These are phyloP conservation scores for Fusarium chaquense DNA, from an alignment of 2,329 filamentous ascomycete species.

Conservation along the genomic window DNA sequence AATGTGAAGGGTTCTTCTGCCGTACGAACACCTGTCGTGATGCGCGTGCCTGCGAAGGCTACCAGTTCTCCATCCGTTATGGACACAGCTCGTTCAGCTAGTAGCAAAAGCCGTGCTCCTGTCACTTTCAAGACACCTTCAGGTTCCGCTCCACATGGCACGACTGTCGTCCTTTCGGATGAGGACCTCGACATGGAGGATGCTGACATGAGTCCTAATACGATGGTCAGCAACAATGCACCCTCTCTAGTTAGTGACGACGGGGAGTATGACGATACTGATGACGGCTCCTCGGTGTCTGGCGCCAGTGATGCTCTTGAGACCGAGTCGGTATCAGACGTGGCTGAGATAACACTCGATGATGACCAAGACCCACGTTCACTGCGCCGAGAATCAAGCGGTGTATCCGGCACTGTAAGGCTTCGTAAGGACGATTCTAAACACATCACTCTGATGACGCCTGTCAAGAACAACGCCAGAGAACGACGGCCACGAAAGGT, in stretches of 20 bases:
- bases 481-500: constrained; percentile 49
- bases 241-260: constrained; percentile 85
- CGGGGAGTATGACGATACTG: constrained; percentile 80
- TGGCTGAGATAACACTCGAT: constrained; percentile 72
- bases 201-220: constrained; percentile 75
- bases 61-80: constrained; percentile 63
- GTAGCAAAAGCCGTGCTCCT: constrained; percentile 66
- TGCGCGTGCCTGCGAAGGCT: constrained; percentile 70
- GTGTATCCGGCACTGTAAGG: constrained; percentile 60
- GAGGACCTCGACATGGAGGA: constrained; percentile 68
- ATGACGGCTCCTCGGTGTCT: constrained; percentile 71
- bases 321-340: constrained; percentile 69
- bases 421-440: constrained; percentile 67
- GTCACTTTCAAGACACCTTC: constrained; percentile 56
- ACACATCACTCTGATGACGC: constrained; percentile 67
- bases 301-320: constrained; percentile 69
- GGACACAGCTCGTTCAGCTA: constrained; percentile 62
- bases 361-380: constrained; percentile 64
- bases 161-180: constrained; percentile 50
- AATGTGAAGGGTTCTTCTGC: constrained; percentile 29
- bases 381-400: constrained; percentile 59
- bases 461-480: constrained; percentile 59
- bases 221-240: constrained; percentile 78
- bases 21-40: constrained; percentile 57
- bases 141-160: constrained; percentile 39